Percentiles rank a stretch among this genome's conserved stretches.
These are phyloP conservation scores for Trypethelium eluteriae DNA, from an alignment of 495 filamentous ascomycete species.

Conservation along the genomic window DNA sequence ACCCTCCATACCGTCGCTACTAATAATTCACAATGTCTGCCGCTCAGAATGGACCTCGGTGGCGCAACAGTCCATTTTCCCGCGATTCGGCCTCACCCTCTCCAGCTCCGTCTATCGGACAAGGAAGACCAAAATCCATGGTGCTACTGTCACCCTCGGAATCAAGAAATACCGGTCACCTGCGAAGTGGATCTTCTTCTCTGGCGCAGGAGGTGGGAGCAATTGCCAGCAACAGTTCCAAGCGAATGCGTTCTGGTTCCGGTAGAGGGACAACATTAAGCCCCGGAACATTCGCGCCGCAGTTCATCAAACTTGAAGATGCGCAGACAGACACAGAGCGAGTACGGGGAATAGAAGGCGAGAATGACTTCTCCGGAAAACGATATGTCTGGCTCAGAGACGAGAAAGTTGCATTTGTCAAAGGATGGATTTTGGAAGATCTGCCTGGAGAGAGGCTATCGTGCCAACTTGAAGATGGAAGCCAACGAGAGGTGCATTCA, in stretches of 20 bases:
- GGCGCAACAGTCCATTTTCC: constrained; percentile 71
- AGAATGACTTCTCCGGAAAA: constrained; percentile 98
- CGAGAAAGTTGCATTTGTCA: constrained; percentile 76
- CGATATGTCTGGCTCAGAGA: constrained; percentile 96
- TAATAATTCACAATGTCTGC: constrained; percentile 31
- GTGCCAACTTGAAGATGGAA: constrained; percentile 91
- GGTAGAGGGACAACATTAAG: constrained; percentile 42
- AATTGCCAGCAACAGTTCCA: constrained; percentile 34
- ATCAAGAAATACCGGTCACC: constrained; percentile 41
- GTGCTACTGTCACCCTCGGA: constrained; percentile 52
- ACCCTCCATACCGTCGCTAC: not conserved
- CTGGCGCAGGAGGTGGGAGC: constrained; percentile 32
- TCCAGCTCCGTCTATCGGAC: constrained; percentile 46
- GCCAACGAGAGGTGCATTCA: constrained; percentile 64
- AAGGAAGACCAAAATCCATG: constrained; percentile 62
- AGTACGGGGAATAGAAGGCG: constrained; percentile 75
- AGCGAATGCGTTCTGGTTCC: constrained; percentile 55
- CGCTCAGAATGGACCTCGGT: constrained; percentile 39
- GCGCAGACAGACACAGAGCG: constrained; percentile 49
- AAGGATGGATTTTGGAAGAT: constrained; percentile 85
- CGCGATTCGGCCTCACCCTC: constrained; percentile 57
- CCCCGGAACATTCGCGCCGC: constrained; percentile 82
- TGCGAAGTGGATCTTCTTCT: constrained; percentile 53
- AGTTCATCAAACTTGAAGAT: constrained; percentile 81
- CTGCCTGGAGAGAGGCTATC: constrained; percentile 56